Conservation (phyloP, 2,329 filamentous ascomycete species). For the Pseudocercospora crystallina region DNA sequence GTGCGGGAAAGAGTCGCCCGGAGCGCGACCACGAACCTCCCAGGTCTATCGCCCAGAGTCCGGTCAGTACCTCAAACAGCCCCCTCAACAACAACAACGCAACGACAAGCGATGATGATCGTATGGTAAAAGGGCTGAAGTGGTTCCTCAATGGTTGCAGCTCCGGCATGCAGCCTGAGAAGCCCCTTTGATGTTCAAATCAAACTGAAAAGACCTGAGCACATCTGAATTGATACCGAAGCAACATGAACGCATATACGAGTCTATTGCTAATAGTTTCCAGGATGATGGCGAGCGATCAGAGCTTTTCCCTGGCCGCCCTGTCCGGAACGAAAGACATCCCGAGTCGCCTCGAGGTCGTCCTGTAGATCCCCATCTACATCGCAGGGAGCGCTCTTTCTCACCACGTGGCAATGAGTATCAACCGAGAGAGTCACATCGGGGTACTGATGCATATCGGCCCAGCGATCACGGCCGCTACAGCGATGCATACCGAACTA, state of each 20-base stretch:
- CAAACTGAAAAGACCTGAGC: constrained; percentile 77
- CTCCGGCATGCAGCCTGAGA: constrained; percentile 28
- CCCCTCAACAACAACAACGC: no score
- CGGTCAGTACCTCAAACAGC: no score
- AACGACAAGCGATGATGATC: constrained; percentile 50
- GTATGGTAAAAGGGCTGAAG: constrained; percentile 65
- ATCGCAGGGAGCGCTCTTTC: no score
- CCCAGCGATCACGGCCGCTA: no score
- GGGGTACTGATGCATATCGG: no score
- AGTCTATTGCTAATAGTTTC: not conserved
- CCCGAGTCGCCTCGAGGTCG: not conserved
- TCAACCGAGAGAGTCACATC: no score
- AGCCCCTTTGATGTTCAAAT: constrained; percentile 23
- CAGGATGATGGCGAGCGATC: constrained; percentile 2
- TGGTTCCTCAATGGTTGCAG: constrained; percentile 47
- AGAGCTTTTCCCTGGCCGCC: not conserved
- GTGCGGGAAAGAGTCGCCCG: no score
- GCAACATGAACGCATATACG: not conserved
- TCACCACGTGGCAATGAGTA: no score
- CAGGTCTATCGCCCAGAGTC: no score
- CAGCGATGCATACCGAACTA: no score
- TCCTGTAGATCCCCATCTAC: no score
- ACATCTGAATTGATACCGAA: not conserved
- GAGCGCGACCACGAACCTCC: no score
- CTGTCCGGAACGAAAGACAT: not conserved